These are phyloP conservation scores for Boletus sp. DNA, from an alignment of 768 basidiomycete species.

Conservation along the genomic window DNA sequence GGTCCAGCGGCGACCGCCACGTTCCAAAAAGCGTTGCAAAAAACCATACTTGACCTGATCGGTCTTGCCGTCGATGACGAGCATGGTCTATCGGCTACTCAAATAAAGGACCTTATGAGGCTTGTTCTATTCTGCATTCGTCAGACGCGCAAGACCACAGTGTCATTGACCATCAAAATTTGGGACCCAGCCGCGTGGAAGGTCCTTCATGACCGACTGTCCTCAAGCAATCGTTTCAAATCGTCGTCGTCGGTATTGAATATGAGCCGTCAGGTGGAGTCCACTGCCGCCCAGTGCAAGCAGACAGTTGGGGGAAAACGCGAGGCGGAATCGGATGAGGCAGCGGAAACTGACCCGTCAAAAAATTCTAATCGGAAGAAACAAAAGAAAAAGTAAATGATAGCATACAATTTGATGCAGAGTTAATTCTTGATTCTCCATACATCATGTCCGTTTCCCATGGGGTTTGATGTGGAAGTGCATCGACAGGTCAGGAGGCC, in stretches of 20 bases:
- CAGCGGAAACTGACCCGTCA: conserved; percentile 25
- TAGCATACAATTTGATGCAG: conserved; percentile 5
- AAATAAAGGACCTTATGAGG: conserved; percentile 80
- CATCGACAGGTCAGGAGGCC: not conserved
- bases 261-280: conserved; percentile 62
- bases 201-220: conserved; percentile 44
- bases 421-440: not conserved
- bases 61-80: conserved; percentile 48
- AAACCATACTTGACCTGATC: conserved; percentile 46
- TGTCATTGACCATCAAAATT: conserved; percentile 29
- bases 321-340: conserved; percentile 33
- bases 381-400: conserved; percentile 36
- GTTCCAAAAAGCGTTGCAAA: conserved; percentile 46
- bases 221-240: conserved; percentile 56
- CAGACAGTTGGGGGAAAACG: conserved; percentile 31
- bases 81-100: conserved; percentile 49
- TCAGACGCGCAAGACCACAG: conserved; percentile 50
- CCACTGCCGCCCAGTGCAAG: conserved; percentile 8
- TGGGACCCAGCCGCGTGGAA: conserved; percentile 68
- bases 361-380: conserved; percentile 46
- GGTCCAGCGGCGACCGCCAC: conserved; percentile 42
- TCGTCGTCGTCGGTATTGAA: conserved; percentile 56
- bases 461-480: not conserved
- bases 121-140: conserved; percentile 62
- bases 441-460: not conserved